Base-by-base conservation (phyloP, 129 eudicot genomes). In the Heracleum sosnowskyi region DNA sequence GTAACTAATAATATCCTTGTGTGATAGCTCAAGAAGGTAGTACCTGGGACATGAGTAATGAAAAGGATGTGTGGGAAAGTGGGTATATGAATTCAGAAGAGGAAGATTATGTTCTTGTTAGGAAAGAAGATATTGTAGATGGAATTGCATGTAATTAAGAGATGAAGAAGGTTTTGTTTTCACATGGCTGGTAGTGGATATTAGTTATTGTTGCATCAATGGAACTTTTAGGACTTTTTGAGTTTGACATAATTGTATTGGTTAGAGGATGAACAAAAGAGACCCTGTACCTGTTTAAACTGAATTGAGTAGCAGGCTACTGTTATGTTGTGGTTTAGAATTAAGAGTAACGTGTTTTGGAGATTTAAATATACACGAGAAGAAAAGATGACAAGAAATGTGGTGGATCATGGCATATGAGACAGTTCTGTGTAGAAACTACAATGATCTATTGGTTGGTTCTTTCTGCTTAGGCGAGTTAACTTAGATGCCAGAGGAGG, bases 1-100 rank as follows among this genome's bases (percentile, higher is more conserved):
- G 75, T 70, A 62, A 22, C 76, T 84, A 60, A 80, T 44, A 49
- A 36, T 51, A 62, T 51, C 39, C 26, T 34, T 81, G 22, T 76
- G 49, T 77, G 76, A 82, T 83, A 64, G 78, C n/a, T n/a, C n/a
- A n/a, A n/a, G n/a, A n/a, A n/a, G n/a, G n/a, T n/a, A n/a, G n/a
- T n/a, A n/a, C n/a, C n/a, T n/a, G n/a, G n/a, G n/a, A n/a, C n/a
- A n/a, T n/a, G n/a, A n/a, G n/a, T n/a, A n/a, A n/a, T n/a, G n/a
- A n/a, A n/a, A n/a, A n/a, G n/a, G n/a, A n/a, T n/a, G n/a, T n/a
- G n/a, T n/a, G n/a, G n/a, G n/a, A n/a, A n/a, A n/a, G n/a, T n/a
- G n/a, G n/a, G n/a, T n/a, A n/a, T n/a, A n/a, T n/a, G n/a, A n/a
- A n/a, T n/a, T n/a, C n/a, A n/a, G n/a, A n/a, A n/a, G n/a, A n/a